Base-by-base conservation (phyloP, 805 yeast species). In the Debaryomyces maramus region DNA sequence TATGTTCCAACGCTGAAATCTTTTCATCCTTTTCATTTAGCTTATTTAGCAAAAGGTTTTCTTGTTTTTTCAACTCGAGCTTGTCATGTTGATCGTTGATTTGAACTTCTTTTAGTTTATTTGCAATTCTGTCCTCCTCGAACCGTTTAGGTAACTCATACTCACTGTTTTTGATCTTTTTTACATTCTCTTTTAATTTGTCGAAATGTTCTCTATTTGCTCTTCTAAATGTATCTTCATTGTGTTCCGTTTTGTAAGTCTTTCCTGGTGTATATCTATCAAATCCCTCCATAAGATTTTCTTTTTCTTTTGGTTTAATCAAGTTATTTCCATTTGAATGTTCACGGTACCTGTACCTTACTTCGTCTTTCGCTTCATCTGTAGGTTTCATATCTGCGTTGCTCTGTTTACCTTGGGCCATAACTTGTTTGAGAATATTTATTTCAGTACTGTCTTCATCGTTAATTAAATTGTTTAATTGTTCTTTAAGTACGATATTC, bases 161-260 rank as follows among this genome's bases (percentile, higher is more conserved):
- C 13, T 48, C 47, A 6, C 52, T 49, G 24, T 45, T 46, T 17
- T 49, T 53, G 32, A 58, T 55, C 31, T 50, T 50, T 11, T 47
- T 40, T 16, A 62, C 59, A 17, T 50, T 52, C 23, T 50, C 54
- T 32, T 50, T 50, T 23, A 63, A 44, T 20, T 50, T 52, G 14
- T 51, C 48, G 23, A 56, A 55, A 38, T 41, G 39, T 13, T 36
- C 40, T 15, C 24, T 11, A 21, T 36, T 31, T 24, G 28, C 28
- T 3, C 28, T 13, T 24, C 13, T 24, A 10, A 10, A 28, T 13
- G 34, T 34, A 8, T 14, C 39, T 20, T 41, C 40, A 32, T 23
- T 32, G 23, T 28, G 27, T 18, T 19, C 20, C 22, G 35, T 24
- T 20, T 22, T 38, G 6, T 40, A 37, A 18, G 43, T 32, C 21